phyloP scores from a whole-genome alignment of 768 basidiomycete species.

The Tricholoma sp. region DNA sequence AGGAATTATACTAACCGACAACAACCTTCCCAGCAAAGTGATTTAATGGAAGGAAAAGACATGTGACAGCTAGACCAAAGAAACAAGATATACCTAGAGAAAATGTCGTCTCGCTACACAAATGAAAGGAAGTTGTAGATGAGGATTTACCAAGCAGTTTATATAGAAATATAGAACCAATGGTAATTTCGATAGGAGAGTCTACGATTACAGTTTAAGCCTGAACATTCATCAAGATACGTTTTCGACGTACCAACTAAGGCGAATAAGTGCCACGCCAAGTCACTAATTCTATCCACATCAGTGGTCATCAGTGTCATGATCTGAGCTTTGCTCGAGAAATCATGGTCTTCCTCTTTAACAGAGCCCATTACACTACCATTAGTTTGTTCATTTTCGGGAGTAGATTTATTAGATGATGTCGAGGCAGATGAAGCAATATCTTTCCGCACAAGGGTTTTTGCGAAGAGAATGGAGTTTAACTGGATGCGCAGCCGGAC shows the following conservation, averaged over 20 bases:
- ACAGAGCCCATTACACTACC: conserved; percentile 7
- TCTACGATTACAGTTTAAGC: conserved; percentile 32
- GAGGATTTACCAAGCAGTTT: conserved; percentile 56
- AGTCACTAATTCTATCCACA: conserved; percentile 85
- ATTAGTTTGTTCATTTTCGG: background rate
- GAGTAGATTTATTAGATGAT: background rate
- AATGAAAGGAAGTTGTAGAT: background rate
- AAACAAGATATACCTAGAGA: conserved; percentile 59
- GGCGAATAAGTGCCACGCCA: conserved; percentile 73
- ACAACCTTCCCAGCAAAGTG: conserved; percentile 81
- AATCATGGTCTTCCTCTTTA: conserved; percentile 49
- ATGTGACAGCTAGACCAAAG: conserved; percentile 72
- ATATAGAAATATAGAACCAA: conserved; percentile 76
- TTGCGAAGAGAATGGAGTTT: conserved; percentile 80
- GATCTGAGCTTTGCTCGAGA: conserved; percentile 71
- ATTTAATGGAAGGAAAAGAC: conserved; percentile 70
- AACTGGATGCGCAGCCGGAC: conserved; percentile 69
- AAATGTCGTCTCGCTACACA: background rate
- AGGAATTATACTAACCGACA: conserved; percentile 26
- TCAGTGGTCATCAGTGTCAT: conserved; percentile 98
- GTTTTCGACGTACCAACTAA: conserved; percentile 48
- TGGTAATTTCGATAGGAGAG: conserved; percentile 70
- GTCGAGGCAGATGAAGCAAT: conserved; percentile 59
- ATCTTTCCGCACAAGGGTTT: conserved; percentile 84
- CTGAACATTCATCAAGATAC: background rate